phyloP scores from a whole-genome alignment of 2,329 filamentous ascomycete genomes.

The Hypoxylon sp. region DNA sequence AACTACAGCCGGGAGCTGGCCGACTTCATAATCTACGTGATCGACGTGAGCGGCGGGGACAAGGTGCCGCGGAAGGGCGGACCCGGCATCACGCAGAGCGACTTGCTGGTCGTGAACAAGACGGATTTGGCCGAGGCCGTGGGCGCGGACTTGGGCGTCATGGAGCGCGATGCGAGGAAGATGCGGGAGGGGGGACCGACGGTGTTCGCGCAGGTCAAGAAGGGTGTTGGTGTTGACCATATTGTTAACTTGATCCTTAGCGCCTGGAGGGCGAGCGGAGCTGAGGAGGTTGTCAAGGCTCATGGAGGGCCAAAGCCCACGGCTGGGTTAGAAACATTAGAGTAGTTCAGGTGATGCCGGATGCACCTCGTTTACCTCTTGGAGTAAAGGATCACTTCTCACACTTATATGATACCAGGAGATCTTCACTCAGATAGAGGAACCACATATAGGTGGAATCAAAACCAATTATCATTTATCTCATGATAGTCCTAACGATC shows the following conservation, averaged over 20 bases:
- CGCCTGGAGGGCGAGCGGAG: constrained; percentile 93
- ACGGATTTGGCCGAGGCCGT: constrained; percentile 92
- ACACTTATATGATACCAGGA: constrained; percentile 27
- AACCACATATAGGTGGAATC: not conserved
- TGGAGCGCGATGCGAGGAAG: constrained; percentile 94
- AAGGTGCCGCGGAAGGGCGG: constrained; percentile 97
- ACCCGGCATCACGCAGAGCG: constrained; percentile 96
- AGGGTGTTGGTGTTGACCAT: constrained; percentile 84
- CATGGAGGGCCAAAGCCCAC: constrained; percentile 72
- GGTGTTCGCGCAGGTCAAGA: constrained; percentile 98
- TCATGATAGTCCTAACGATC: constrained; percentile 24
- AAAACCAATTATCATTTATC: constrained; percentile 30
- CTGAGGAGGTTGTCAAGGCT: constrained; percentile 71
- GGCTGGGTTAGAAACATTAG: constrained; percentile 66
- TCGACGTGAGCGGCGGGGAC: constrained; percentile 95
- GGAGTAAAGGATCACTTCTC: not conserved
- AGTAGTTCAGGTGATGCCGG: constrained; percentile 9
- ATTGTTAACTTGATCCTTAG: constrained; percentile 91
- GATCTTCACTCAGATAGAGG: constrained; percentile 3
- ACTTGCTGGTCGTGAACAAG: constrained; percentile 96
- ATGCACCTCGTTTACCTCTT: constrained; percentile 1
- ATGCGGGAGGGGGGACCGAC: constrained; percentile 97
- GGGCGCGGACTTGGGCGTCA: constrained; percentile 90
- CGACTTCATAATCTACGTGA: constrained; percentile 98
- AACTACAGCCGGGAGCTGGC: constrained; percentile 97